phyloP scores from a whole-genome alignment of 441 rosid genomes.

The Cnidoscolus chayamansa region DNA sequence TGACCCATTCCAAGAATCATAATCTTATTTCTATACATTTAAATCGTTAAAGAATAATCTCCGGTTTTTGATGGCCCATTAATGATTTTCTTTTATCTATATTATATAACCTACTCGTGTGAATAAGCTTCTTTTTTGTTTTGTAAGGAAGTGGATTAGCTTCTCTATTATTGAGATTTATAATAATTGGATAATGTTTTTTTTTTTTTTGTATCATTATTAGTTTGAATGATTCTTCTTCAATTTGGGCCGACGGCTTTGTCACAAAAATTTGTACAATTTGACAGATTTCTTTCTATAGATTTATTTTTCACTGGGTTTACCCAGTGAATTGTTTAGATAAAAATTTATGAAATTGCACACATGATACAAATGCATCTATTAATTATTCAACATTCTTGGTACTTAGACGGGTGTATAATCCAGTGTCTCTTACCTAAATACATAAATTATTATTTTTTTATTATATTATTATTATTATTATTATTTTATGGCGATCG shows the following conservation, averaged over 20 bases:
- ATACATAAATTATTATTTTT: background rate
- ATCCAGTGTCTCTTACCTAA: background rate
- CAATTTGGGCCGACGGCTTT: background rate
- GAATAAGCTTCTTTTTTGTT: background rate
- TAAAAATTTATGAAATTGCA: background rate
- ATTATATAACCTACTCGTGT: background rate
- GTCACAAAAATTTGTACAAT: background rate
- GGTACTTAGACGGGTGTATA: background rate
- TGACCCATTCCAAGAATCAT: background rate
- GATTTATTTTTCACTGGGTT: background rate
- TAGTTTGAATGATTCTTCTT: slow-evolving; percentile 12
- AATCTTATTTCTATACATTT: background rate
- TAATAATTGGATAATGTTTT: background rate
- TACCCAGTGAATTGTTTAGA: too few species aligned
- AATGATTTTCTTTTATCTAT: background rate
- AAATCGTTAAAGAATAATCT: background rate
- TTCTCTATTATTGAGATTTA: background rate
- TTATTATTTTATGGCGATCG: too few species aligned
- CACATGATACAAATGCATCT: background rate
- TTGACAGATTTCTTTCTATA: background rate
- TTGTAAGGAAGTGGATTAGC: background rate
- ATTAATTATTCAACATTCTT: slow-evolving; percentile 11
- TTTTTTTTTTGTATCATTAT: background rate
- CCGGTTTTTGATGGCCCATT: background rate
- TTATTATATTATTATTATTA: too few species aligned